A percentile compares a stretch with the other conserved stretches of the same genome.
These are phyloP conservation scores for Aureobasidium vineae DNA, from an alignment of 2,329 filamentous ascomycete species.

Conservation along the genomic window DNA sequence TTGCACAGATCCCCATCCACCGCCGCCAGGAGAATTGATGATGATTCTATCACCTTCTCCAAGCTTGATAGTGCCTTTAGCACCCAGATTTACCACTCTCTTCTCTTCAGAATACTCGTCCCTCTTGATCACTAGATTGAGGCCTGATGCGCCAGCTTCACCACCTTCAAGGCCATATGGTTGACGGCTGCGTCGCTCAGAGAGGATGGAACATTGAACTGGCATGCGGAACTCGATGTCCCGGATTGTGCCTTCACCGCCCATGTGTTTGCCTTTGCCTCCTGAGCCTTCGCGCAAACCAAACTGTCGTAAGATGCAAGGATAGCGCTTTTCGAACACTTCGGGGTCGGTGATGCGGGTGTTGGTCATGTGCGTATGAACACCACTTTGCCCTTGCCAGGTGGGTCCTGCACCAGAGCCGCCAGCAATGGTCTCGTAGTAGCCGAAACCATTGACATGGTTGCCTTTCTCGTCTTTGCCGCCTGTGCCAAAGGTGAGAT, in stretches of 20 bases:
- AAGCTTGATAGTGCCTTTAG: slow-evolving; percentile 23
- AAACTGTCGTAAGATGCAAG: slow-evolving; percentile 66
- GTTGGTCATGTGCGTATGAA: slow-evolving; percentile 78
- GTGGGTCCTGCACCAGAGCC: slow-evolving; percentile 66
- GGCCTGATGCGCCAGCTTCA: slow-evolving; percentile 67
- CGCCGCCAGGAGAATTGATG: slow-evolving; percentile 24
- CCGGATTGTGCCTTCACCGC: slow-evolving; percentile 68
- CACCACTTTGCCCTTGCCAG: slow-evolving; percentile 69
- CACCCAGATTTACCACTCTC: slow-evolving; percentile 19
- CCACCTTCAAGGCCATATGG: slow-evolving; percentile 81
- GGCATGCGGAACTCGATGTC: slow-evolving; percentile 75
- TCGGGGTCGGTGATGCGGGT: slow-evolving; percentile 75
- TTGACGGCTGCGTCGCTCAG: slow-evolving; percentile 66
- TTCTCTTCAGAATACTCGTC: slow-evolving; percentile 11
- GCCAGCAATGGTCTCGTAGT: slow-evolving; percentile 77
- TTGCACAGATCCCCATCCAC: slow-evolving; percentile 12
- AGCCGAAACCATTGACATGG: slow-evolving; percentile 67
- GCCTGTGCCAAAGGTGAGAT: slow-evolving; percentile 74
- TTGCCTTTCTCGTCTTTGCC: slow-evolving; percentile 57
- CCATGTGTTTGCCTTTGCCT: slow-evolving; percentile 60
- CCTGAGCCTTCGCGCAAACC: slow-evolving; percentile 60
- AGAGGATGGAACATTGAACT: slow-evolving; percentile 72
- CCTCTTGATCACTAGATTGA: slow-evolving; percentile 72
- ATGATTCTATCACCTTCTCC: slow-evolving; percentile 22
- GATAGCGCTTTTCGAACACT: slow-evolving; percentile 70